Evolutionary conservation across 2,329 filamentous ascomycete genomes (phyloP), one percentile per base, ranked within the genome.

Genomic region (Aspergillus unguis): DNA sequence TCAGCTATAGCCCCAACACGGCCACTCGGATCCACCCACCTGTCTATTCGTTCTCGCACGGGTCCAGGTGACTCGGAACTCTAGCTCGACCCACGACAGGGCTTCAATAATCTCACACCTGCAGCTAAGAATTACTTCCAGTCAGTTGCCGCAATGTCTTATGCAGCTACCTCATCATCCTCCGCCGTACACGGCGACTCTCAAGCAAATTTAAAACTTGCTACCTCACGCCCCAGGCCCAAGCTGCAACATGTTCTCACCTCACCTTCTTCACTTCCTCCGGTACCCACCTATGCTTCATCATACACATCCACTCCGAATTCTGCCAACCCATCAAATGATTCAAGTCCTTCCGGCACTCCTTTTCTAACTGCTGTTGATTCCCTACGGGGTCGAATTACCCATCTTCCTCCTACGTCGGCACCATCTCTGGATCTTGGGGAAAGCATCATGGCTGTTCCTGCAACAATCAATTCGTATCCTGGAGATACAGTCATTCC

Each of bases 351-450:
- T 33, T 64, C 63, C 35, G 60, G 63, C 44, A 71, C 69, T 42
- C 70, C 71, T 42, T 56, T 68, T 29, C 68, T 72, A 48, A 42
- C 59, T 41, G 62, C 70, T 29, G 61, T 65, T 28, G 71, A 74
- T 55, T 64, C 65, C 28, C 57, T 64, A 43, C 65, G 64, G 52
- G 65, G 65, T 38, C 65, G 65, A 51, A 53, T 65, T 28, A 58
- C 61, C 29, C 58, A 65, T 29, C 52, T 56, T 33, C 60, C 60
- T 33, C 60, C 70, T 36, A 58, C 65, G 10, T 66, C 77, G 27
- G 75, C 79, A 3, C 72, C 80, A 8, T 81, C 80, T 50, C 82
- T 92, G 56, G 82, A 87, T 63, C 80, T 94, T 41, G 87, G 88
- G 32, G 89, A 92, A 60, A 79, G 88, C n/a, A 77, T 87, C 42